phyloP scores from a whole-genome alignment of 805 yeast species.

The Starmerella potacharoeniae region DNA sequence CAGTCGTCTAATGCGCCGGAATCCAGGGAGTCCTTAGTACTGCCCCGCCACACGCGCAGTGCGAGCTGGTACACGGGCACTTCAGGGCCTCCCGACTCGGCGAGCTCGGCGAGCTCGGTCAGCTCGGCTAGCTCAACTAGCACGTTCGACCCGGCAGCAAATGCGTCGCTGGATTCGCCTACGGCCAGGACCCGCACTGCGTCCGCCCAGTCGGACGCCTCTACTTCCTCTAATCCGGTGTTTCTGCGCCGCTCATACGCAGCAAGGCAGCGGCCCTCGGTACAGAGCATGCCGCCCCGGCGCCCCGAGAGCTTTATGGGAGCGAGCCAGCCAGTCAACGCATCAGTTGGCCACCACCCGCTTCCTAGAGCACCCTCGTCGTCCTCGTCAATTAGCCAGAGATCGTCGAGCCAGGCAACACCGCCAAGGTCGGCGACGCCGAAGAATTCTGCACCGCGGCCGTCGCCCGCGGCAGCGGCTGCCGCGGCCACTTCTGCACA shows the following conservation, averaged over 20 bases:
- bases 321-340: background rate
- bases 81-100: background rate
- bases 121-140: background rate
- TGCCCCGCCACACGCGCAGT: background rate
- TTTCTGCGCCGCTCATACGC: background rate
- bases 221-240: background rate
- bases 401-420: background rate
- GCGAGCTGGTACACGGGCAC: conserved; percentile 1
- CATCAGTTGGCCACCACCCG: background rate
- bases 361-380: background rate
- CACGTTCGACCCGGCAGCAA: background rate
- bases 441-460: no score
- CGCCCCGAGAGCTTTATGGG: background rate
- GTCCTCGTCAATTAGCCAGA: background rate
- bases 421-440: no score
- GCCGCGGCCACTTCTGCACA: background rate
- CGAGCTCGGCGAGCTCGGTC: background rate
- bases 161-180: background rate
- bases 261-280: background rate
- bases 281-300: background rate
- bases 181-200: background rate
- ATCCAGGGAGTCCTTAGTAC: background rate
- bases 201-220: background rate
- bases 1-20: background rate
- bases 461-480: no score